These are phyloP conservation scores for Hyphopichia wangnamkhiaoensis DNA, from an alignment of 1,139 yeast genomes.

Conservation along the genomic window DNA sequence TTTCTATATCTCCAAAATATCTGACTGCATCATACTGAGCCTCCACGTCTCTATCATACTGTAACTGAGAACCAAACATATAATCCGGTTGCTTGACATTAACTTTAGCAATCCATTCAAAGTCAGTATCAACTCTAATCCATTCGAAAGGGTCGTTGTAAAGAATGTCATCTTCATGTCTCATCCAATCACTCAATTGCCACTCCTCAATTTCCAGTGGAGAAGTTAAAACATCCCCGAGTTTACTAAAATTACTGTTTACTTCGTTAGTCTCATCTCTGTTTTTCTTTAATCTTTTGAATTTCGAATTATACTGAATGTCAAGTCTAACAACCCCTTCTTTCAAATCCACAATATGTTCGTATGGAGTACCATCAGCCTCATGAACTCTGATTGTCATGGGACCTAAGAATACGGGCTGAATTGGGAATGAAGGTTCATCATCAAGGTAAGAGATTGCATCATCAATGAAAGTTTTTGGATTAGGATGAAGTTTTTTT, in stretches of 20 bases:
- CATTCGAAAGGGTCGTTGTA: constrained; percentile 93
- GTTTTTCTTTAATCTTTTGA: constrained; percentile 66
- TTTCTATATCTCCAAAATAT: constrained; percentile 63
- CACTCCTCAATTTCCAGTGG: constrained; percentile 66
- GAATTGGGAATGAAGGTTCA: constrained; percentile 39
- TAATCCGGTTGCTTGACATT: constrained; percentile 89
- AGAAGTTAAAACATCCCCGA: constrained; percentile 76
- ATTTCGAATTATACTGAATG: constrained; percentile 92
- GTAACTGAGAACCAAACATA: constrained; percentile 92
- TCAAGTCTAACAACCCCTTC: constrained; percentile 86
- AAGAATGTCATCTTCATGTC: constrained; percentile 62
- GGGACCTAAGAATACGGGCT: constrained; percentile 78
- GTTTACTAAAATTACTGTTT: constrained; percentile 48
- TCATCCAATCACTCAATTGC: constrained; percentile 74
- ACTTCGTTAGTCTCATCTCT: constrained; percentile 41
- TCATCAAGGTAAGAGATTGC: constrained; percentile 44
- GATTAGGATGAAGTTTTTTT: constrained; percentile 31
- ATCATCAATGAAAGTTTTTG: constrained; percentile 46
- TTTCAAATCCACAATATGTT: constrained; percentile 90
- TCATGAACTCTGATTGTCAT: constrained; percentile 97
- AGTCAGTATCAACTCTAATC: constrained; percentile 95
- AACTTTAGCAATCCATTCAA: constrained; percentile 90
- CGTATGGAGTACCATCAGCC: constrained; percentile 99
- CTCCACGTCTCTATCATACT: constrained; percentile 93
- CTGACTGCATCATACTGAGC: constrained; percentile 87